Conservation (phyloP, 495 filamentous ascomycete species). For the Trichoderma virens region DNA sequence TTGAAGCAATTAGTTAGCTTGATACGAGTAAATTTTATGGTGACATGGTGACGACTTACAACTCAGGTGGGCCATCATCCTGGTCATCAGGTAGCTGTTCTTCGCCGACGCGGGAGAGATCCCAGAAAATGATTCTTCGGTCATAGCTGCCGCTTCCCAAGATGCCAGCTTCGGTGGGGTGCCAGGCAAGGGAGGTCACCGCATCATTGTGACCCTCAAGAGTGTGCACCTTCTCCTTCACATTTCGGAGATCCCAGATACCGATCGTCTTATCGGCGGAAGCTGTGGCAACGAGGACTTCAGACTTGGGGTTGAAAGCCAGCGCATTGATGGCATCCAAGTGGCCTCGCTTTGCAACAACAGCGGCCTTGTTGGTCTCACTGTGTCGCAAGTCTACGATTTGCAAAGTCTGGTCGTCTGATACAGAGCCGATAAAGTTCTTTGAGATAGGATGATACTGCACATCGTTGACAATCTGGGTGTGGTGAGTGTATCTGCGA, state of each 20-base stretch:
- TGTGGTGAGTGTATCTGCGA: constrained; percentile 78
- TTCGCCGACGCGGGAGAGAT: constrained; percentile 79
- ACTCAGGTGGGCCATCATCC: constrained; percentile 94
- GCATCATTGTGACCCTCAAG: constrained; percentile 78
- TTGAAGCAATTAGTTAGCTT: not conserved
- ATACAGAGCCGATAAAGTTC: constrained; percentile 82
- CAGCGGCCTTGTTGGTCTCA: constrained; percentile 54
- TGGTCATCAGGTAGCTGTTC: constrained; percentile 91
- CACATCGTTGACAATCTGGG: constrained; percentile 90
- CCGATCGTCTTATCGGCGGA: constrained; percentile 93
- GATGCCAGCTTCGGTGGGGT: constrained; percentile 79
- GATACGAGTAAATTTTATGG: constrained; percentile 19
- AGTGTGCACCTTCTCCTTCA: constrained; percentile 76
- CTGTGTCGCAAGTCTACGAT: constrained; percentile 74
- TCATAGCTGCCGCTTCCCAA: constrained; percentile 89
- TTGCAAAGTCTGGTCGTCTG: constrained; percentile 89
- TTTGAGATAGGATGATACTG: constrained; percentile 81
- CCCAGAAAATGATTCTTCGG: constrained; percentile 92
- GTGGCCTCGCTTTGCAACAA: constrained; percentile 61
- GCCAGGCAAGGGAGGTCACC: constrained; percentile 88
- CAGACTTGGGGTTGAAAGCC: constrained; percentile 82
- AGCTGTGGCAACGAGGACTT: constrained; percentile 81
- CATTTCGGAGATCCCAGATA: constrained; percentile 88
- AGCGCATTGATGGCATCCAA: constrained; percentile 89
- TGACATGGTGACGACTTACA: constrained; percentile 49